Evolutionary conservation across 2,329 filamentous ascomycete genomes (phyloP).

Genomic region (Epicoccum sorghinum): DNA sequence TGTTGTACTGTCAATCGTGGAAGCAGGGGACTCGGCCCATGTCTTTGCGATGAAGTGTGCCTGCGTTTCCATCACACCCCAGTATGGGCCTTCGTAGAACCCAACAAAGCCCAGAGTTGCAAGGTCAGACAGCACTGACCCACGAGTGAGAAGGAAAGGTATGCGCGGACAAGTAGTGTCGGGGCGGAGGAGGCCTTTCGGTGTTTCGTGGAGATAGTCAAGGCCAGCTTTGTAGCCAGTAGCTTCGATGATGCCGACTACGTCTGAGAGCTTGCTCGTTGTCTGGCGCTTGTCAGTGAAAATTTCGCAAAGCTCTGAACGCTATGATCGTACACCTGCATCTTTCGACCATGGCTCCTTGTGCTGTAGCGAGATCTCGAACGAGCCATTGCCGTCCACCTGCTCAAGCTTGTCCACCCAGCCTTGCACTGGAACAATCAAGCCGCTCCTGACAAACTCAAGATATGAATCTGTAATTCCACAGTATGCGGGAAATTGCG

Average conservation of each 20-base stretch:
- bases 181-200: slow-evolving; percentile 65
- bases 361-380: slow-evolving; percentile 18
- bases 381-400: neutral
- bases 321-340: neutral
- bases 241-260: slow-evolving; percentile 70
- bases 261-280: slow-evolving; percentile 15
- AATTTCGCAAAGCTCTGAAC: neutral
- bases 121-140: slow-evolving; percentile 67
- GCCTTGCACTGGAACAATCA: slow-evolving; percentile 50
- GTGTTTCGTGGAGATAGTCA: slow-evolving; percentile 64
- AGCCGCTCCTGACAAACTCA: slow-evolving; percentile 72
- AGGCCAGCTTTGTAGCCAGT: slow-evolving; percentile 75
- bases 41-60: slow-evolving; percentile 68
- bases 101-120: slow-evolving; percentile 78
- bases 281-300: slow-evolving; percentile 16
- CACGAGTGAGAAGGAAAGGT: slow-evolving; percentile 67
- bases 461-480: slow-evolving; percentile 74
- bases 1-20: slow-evolving; percentile 4
- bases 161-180: slow-evolving; percentile 61
- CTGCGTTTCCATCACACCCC: slow-evolving; percentile 89
- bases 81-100: slow-evolving; percentile 83
- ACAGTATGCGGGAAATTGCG: slow-evolving; percentile 65
- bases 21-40: slow-evolving; percentile 56
- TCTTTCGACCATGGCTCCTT: slow-evolving; percentile 22
- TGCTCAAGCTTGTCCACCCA: slow-evolving; percentile 38